Conservation (phyloP, 306 rosid species). For the Cyamopsis tetragonoloba region DNA sequence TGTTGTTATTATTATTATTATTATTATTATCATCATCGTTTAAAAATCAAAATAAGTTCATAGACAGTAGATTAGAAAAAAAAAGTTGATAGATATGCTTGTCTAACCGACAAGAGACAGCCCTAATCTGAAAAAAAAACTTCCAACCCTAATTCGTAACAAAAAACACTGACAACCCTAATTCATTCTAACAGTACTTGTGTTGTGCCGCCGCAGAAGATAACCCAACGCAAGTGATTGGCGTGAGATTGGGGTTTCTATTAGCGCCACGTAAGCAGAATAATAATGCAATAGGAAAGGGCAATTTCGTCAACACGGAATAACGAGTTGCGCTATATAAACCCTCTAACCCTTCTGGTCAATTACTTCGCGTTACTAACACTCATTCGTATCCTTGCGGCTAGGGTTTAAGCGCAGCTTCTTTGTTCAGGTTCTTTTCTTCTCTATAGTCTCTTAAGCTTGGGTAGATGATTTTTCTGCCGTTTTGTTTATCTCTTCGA, state of each 20-base stretch:
- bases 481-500: background rate
- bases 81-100: no score
- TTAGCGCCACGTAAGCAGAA: background rate
- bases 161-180: constrained; percentile 3
- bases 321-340: background rate
- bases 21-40: no score
- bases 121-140: no score
- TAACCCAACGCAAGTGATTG: background rate
- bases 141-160: no score
- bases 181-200: background rate
- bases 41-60: no score
- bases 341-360: background rate
- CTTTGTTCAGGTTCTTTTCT: background rate
- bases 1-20: no score
- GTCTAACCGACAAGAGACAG: no score
- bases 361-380: background rate
- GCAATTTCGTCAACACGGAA: background rate
- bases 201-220: background rate
- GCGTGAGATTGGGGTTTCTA: background rate
- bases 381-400: background rate
- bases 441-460: no score
- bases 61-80: no score
- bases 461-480: no score
- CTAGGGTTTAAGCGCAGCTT: constrained; percentile 28
- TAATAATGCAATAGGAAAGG: background rate